phyloP scores from a whole-genome alignment of 2,329 filamentous ascomycete species.

The Paraphoma sp. region DNA sequence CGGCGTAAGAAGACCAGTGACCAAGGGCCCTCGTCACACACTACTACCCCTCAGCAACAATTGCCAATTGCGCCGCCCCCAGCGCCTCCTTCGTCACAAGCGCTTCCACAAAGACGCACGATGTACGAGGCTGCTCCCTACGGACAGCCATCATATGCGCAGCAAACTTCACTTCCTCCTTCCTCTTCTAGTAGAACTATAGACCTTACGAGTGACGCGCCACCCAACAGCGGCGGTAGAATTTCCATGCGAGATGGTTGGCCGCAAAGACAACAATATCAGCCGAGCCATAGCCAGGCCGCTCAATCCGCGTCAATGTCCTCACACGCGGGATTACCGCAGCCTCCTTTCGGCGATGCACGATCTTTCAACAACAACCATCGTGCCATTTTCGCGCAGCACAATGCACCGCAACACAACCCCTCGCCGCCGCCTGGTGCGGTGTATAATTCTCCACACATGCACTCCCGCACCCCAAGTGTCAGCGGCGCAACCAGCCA shows the following conservation, averaged over 20 bases:
- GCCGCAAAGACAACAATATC: slow-evolving; percentile 36
- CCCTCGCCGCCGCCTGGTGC: slow-evolving; percentile 42
- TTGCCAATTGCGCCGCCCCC: slow-evolving; percentile 41
- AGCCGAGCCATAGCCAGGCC: slow-evolving; percentile 33
- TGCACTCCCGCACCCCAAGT: slow-evolving; percentile 45
- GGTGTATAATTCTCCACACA: slow-evolving; percentile 41
- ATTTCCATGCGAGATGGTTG: slow-evolving; percentile 35
- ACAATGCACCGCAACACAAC: slow-evolving; percentile 40
- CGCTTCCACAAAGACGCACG: slow-evolving; percentile 32
- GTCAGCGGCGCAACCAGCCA: slow-evolving; percentile 36
- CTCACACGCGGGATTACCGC: slow-evolving; percentile 34
- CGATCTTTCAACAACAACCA: slow-evolving; percentile 30
- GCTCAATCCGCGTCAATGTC: slow-evolving; percentile 31
- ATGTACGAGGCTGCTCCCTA: slow-evolving; percentile 38
- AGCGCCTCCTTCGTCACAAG: slow-evolving; percentile 30
- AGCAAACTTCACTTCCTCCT: slow-evolving; percentile 31
- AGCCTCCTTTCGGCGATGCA: slow-evolving; percentile 30
- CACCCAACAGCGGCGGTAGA: slow-evolving; percentile 16
- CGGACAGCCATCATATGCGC: slow-evolving; percentile 32
- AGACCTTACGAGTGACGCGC: slow-evolving; percentile 41
- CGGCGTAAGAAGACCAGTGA: slow-evolving; percentile 43
- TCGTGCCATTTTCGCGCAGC: slow-evolving; percentile 41
- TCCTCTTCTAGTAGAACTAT: slow-evolving; percentile 32
- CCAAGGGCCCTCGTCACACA: slow-evolving; percentile 41
- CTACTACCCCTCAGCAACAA: slow-evolving; percentile 43